These are phyloP conservation scores for Yarrowia sp. DNA, from an alignment of 805 yeast genomes.

Conservation along the genomic window DNA sequence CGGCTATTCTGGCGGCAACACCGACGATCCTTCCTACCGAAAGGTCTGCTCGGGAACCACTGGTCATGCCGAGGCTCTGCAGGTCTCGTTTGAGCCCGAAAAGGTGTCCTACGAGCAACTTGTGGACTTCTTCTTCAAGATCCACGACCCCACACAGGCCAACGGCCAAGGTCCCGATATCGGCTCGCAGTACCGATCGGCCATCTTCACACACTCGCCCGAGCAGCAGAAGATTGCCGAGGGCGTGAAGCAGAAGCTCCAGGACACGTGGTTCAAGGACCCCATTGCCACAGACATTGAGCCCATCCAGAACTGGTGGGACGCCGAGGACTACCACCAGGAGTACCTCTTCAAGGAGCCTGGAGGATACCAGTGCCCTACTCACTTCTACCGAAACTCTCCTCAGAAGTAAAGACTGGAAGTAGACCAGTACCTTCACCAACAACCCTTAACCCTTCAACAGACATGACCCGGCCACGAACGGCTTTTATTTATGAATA, in stretches of 20 bases:
- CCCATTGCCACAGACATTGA: slow-evolving; percentile 73
- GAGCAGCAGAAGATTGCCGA: slow-evolving; percentile 59
- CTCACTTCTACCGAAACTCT: slow-evolving; percentile 76
- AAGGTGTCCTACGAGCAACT: slow-evolving; percentile 65
- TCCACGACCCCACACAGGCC: slow-evolving; percentile 91
- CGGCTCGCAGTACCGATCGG: slow-evolving; percentile 92
- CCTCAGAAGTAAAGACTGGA: slow-evolving; percentile 49
- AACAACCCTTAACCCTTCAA: neutral
- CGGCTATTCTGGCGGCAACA: slow-evolving; percentile 86
- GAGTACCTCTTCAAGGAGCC: slow-evolving; percentile 80
- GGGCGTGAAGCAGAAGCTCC: slow-evolving; percentile 59
- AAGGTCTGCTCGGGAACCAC: slow-evolving; percentile 82
- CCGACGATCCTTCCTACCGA: slow-evolving; percentile 64
- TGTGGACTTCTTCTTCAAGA: slow-evolving; percentile 82
- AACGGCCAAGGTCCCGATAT: slow-evolving; percentile 85
- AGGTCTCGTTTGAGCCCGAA: slow-evolving; percentile 79
- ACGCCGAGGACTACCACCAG: slow-evolving; percentile 97
- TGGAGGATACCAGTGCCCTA: slow-evolving; percentile 86
- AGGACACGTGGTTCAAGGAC: slow-evolving; percentile 76
- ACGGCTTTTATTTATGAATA: slow-evolving; percentile 27
- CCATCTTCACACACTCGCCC: slow-evolving; percentile 66
- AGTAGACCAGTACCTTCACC: too few species aligned
- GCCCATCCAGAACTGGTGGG: slow-evolving; percentile 74
- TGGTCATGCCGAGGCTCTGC: slow-evolving; percentile 81
- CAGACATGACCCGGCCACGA: slow-evolving; percentile 16